Evolutionary conservation across 169 alveolate genomes (phyloP), one percentile per base, ranked within the genome.

Genomic region (Plasmodium adleri): DNA sequence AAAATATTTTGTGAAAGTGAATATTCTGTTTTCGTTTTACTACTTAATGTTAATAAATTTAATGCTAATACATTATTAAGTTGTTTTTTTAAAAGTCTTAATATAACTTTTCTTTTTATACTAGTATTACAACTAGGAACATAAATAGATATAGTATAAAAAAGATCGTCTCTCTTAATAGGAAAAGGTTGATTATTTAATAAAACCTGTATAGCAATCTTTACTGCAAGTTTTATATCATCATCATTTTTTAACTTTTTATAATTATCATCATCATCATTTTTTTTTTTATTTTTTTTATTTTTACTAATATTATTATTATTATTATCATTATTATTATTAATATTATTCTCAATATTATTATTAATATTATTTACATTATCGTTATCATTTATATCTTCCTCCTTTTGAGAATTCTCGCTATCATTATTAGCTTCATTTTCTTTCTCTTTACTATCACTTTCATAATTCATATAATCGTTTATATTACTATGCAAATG

Each of bases 141-240:
- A 67, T 67, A 68, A 2, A 52, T 50, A 64, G 39, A 66, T 28
- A 80, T 66, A 47, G 47, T 49, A 2, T 67, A 67, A 67, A 67
- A 52, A 56, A 80, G 28, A 20, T 80, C 90, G 3, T 80, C 80
- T 13, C 90, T 80, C 47, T 80, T 80, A 6, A 80, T 72, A 32
- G 90, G 90, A 80, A 80, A 80, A 4, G 90, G 90, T 49, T 80
- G 90, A 32, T 54, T 80, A 28, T 67, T 80, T 80, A 80, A 15
- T 59, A 80, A 54, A 52, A 32, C 43, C 17, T 80, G 90, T 22
- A 68, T 6, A 50, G 90, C 78, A 15, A 80, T 67, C 66, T 80
- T 80, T 12, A 80, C 72, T 28, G 83, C 90, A 60, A 39, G 22
- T 54, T 66, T 80, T 3, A 80, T 68, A 47, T 80, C 78, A 28